phyloP scores from a whole-genome alignment of 768 basidiomycete genomes.

The Lactarius trivialis region DNA sequence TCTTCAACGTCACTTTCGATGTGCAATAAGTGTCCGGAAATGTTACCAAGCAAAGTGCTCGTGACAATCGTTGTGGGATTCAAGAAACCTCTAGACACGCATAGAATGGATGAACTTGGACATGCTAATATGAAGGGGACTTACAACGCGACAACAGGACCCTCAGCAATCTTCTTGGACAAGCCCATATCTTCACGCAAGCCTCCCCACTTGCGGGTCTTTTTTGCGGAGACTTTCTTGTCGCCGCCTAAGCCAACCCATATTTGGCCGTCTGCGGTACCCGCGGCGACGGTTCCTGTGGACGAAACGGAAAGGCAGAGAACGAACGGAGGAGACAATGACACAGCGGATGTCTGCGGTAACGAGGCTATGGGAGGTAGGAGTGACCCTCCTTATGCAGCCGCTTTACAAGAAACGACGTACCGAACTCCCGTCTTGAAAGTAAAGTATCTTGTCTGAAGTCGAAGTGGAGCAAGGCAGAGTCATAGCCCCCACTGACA shows the following conservation, averaged over 20 bases:
- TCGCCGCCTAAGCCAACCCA: slow-evolving; percentile 66
- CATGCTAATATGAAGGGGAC: slow-evolving; percentile 21
- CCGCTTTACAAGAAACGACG: slow-evolving; percentile 21
- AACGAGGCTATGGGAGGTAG: slow-evolving; percentile 32
- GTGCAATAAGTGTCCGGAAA: slow-evolving; percentile 44
- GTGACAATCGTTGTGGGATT: slow-evolving; percentile 40
- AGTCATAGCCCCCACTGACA: slow-evolving; percentile 75
- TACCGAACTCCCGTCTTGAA: slow-evolving; percentile 56
- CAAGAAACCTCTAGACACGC: slow-evolving; percentile 30
- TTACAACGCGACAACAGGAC: slow-evolving; percentile 68
- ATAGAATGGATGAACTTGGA: background rate
- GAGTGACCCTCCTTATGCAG: slow-evolving; percentile 11
- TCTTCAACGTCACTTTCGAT: slow-evolving; percentile 35
- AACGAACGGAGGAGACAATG: slow-evolving; percentile 71
- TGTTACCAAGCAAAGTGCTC: slow-evolving; percentile 56
- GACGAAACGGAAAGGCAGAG: slow-evolving; percentile 53
- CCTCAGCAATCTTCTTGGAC: slow-evolving; percentile 52
- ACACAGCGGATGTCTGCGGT: slow-evolving; percentile 41
- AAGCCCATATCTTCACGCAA: slow-evolving; percentile 42
- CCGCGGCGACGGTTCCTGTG: slow-evolving; percentile 56
- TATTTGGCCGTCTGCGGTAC: slow-evolving; percentile 70
- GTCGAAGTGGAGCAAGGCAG: slow-evolving; percentile 61
- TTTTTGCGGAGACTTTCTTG: slow-evolving; percentile 38
- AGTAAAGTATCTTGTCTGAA: slow-evolving; percentile 47
- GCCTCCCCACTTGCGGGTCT: slow-evolving; percentile 67